Evolutionary conservation across 1,284 basidiomycete species (phyloP).

Genomic region (Pseudozyma flocculosa): DNA sequence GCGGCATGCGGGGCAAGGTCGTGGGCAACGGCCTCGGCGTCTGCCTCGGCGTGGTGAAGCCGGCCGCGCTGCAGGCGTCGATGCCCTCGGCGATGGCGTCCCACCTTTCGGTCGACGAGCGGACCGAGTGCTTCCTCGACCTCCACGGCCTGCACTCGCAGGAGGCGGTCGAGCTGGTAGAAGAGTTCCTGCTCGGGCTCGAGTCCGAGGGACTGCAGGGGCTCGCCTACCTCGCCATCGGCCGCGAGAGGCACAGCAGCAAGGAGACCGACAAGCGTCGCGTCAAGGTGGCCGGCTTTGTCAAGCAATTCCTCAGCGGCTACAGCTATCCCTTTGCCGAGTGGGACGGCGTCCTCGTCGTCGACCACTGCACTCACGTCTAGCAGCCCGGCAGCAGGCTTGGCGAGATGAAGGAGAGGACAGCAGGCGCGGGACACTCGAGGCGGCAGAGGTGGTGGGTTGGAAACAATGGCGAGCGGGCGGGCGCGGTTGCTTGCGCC

Average conservation of each 20-base stretch:
- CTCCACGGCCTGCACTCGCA: conserved; percentile 70
- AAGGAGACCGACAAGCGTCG: conserved; percentile 76
- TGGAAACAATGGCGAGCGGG: no score
- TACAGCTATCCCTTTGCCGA: conserved; percentile 89
- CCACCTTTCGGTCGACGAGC: conserved; percentile 64
- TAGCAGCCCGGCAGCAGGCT: no score
- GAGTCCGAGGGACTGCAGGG: conserved; percentile 79
- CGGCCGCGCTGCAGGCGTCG: conserved; percentile 12
- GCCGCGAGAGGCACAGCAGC: conserved; percentile 92
- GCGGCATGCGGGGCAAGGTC: conserved; percentile 71
- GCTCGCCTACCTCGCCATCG: conserved; percentile 76
- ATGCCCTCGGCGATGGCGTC: conserved; percentile 51
- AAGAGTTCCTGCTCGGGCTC: conserved; percentile 77
- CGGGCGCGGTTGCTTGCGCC: no score
- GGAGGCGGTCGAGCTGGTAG: conserved; percentile 86
- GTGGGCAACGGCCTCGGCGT: conserved; percentile 71
- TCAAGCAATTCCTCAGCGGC: conserved; percentile 83
- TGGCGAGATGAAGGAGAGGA: conserved; percentile 2
- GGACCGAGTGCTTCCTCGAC: conserved; percentile 68
- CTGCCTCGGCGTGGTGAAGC: conserved; percentile 47
- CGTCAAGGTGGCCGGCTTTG: conserved; percentile 76
- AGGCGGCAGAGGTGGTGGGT: no score
- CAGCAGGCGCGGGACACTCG: no score
- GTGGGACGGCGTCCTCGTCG: conserved; percentile 80
- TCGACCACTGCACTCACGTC: conserved; percentile 75